Percentiles rank a stretch among this genome's conserved stretches.
Conservation (phyloP, 176 grass and related monocot species). For the Carex littledalei region DNA sequence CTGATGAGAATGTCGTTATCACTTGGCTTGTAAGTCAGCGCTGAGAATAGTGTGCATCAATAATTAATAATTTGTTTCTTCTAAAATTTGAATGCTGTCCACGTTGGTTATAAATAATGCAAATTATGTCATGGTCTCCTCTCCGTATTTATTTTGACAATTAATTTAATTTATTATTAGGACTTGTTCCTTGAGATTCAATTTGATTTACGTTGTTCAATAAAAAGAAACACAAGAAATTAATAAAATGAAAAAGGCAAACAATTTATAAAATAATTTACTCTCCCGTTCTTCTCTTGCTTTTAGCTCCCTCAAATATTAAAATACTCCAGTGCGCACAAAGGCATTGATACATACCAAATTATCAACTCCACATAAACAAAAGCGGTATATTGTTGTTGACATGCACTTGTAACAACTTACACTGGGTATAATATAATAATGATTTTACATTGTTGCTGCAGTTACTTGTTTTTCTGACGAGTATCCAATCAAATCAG, state of each 20-base stretch:
- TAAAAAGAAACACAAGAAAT: neutral
- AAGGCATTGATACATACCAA: neutral
- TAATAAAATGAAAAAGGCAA: neutral
- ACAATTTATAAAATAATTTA: neutral
- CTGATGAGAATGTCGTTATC: constrained; percentile 9
- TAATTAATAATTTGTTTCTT: neutral
- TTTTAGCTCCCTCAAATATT: neutral
- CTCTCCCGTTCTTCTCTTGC: neutral
- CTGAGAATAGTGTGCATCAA: neutral
- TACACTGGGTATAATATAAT: neutral
- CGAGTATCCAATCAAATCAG: neutral
- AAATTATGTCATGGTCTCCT: neutral
- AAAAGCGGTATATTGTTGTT: neutral
- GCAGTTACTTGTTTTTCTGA: neutral
- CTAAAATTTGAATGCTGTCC: neutral
- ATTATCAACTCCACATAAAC: neutral
- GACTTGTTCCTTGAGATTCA: neutral
- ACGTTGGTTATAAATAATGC: neutral
- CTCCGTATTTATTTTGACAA: neutral
- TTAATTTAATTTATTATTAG: neutral
- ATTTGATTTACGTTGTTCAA: neutral
- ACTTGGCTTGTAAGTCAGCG: neutral
- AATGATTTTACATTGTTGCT: neutral
- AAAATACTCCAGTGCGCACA: neutral
- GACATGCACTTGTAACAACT: neutral